phyloP scores from a whole-genome alignment of 495 filamentous ascomycete genomes.

The Aspergillus saccharolyticus region DNA sequence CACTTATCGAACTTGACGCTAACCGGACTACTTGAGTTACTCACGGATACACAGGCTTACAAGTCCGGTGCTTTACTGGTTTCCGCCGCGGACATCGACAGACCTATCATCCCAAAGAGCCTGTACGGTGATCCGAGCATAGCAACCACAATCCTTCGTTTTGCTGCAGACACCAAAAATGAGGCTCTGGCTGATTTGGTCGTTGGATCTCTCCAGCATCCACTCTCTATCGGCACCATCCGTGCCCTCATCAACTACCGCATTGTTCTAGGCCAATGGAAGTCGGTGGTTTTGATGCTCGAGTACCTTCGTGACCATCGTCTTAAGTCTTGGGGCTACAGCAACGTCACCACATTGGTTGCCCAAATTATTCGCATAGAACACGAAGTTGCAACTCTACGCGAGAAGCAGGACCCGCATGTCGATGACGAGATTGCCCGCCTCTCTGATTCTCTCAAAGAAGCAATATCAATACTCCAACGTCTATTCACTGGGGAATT shows the following conservation, averaged over 20 bases:
- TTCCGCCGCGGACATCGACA: constrained; percentile 51
- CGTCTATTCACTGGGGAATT: constrained; percentile 33
- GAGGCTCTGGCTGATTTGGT: constrained; percentile 40
- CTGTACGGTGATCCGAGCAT: constrained; percentile 46
- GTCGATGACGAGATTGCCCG: background rate
- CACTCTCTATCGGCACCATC: constrained; percentile 41
- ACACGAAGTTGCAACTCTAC: constrained; percentile 14
- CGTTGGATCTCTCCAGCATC: constrained; percentile 30
- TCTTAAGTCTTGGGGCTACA: constrained; percentile 44
- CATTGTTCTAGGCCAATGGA: constrained; percentile 44
- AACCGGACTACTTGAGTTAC: constrained; percentile 49
- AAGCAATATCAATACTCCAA: constrained; percentile 31
- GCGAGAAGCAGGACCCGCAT: background rate
- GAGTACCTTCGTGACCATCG: constrained; percentile 36
- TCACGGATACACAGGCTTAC: constrained; percentile 40
- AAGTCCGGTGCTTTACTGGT: constrained; percentile 54
- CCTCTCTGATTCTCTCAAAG: constrained; percentile 9
- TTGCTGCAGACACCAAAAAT: constrained; percentile 50
- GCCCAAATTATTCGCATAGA: constrained; percentile 39
- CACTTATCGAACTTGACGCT: constrained; percentile 46
- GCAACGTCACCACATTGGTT: constrained; percentile 40
- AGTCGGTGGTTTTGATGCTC: constrained; percentile 40
- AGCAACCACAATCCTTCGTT: constrained; percentile 53
- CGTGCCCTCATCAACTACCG: constrained; percentile 48
- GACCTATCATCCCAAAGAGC: constrained; percentile 44